Conservation (phyloP, 768 basidiomycete species). For the Lactarius hengduanensis region DNA sequence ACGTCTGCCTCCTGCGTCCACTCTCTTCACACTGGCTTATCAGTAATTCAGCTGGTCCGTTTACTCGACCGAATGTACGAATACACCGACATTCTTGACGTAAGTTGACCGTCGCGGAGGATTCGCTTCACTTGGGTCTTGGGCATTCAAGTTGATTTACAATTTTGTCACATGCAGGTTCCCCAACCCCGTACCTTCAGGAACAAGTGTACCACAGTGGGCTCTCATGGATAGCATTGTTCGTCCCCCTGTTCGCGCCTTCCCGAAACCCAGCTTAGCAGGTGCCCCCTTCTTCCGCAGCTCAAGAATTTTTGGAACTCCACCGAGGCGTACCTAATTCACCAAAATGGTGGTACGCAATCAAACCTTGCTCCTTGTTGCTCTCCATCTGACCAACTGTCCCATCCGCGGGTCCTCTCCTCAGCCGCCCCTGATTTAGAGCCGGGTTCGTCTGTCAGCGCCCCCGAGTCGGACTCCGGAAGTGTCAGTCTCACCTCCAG, state of each 20-base stretch:
- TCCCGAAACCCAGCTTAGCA: not conserved
- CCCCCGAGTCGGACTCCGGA: no score
- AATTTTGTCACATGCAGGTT: not conserved
- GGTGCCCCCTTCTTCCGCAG: not conserved
- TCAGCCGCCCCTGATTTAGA: no score
- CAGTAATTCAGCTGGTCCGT: not conserved
- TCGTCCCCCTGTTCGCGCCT: not conserved
- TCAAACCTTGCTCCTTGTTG: no score
- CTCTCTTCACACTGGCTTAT: not conserved
- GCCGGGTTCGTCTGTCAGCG: no score
- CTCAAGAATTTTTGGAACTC: not conserved
- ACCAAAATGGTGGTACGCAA: not conserved
- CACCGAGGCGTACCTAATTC: not conserved
- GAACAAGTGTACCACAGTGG: conserved; percentile 4
- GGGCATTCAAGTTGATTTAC: not conserved
- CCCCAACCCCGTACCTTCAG: conserved; percentile 4
- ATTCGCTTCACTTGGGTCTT: not conserved
- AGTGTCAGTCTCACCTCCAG: not conserved
- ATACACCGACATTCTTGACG: no score
- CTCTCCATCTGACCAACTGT: no score
- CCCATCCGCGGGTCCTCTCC: no score
- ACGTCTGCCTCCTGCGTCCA: no score
- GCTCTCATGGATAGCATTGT: not conserved
- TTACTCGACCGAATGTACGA: conserved; percentile 5
- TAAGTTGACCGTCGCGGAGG: not conserved